Conservation (phyloP, 1,139 yeast genomes). For the Nakaseomyces uthaithaninus region DNA sequence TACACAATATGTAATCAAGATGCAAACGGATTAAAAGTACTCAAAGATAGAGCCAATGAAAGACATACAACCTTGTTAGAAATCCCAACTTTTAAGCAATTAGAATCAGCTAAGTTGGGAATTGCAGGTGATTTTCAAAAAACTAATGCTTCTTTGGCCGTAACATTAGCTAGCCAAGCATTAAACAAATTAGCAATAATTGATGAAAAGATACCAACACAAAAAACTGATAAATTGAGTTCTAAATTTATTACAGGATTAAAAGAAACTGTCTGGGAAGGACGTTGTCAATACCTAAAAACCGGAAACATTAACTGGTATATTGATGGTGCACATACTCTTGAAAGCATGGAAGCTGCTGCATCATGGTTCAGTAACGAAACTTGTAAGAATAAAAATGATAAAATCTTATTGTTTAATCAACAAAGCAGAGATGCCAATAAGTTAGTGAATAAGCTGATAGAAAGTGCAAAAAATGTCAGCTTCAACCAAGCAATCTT, state of each 20-base stretch:
- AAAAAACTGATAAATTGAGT: conserved; percentile 19
- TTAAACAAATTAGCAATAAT: conserved; percentile 41
- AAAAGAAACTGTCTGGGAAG: conserved; percentile 75
- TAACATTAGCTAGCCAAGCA: conserved; percentile 61
- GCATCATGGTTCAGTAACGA: conserved; percentile 62
- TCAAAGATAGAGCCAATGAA: conserved; percentile 60
- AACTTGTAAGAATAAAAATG: conserved; percentile 22
- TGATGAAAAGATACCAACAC: conserved; percentile 21
- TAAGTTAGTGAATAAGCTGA: conserved; percentile 49
- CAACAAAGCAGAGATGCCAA: conserved; percentile 89
- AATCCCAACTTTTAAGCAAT: conserved; percentile 40
- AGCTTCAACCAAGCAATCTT: conserved; percentile 70
- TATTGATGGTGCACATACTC: conserved; percentile 94
- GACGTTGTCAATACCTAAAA: conserved; percentile 74
- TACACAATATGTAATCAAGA: conserved; percentile 54
- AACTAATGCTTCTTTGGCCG: conserved; percentile 81
- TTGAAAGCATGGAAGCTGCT: conserved; percentile 75
- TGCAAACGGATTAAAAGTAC: conserved; percentile 44
- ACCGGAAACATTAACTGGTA: conserved; percentile 58
- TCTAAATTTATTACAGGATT: conserved; percentile 54
- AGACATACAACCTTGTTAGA: conserved; percentile 45
- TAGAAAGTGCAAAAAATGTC: conserved; percentile 35
- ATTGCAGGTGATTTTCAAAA: conserved; percentile 81
- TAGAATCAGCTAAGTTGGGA: conserved; percentile 51
- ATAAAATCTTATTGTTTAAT: conserved; percentile 62